These are phyloP conservation scores for Colletotrichum sublineola DNA, from an alignment of 2,329 filamentous ascomycete genomes.

Conservation along the genomic window DNA sequence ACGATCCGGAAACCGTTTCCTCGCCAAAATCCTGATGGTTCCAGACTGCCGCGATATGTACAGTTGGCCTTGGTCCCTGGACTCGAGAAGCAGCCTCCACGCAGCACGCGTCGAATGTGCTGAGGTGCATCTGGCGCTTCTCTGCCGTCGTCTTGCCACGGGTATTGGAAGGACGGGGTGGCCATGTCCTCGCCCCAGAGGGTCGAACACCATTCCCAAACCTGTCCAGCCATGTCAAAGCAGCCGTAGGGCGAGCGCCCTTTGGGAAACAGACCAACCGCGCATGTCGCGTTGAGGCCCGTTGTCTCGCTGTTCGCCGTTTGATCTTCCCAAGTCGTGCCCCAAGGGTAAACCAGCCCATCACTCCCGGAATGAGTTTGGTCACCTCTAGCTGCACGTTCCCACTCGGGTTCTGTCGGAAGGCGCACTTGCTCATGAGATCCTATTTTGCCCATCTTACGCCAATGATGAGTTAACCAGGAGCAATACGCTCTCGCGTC, in stretches of 20 bases:
- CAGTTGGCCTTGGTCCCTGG: slow-evolving; percentile 27
- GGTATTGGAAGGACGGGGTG: slow-evolving; percentile 13
- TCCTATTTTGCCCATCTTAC: not conserved
- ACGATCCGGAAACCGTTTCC: slow-evolving; percentile 26
- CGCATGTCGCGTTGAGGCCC: slow-evolving; percentile 4
- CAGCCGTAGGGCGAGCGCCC: slow-evolving; percentile 22
- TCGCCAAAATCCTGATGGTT: slow-evolving; percentile 23
- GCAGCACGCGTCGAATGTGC: not conserved
- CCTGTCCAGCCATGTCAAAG: slow-evolving; percentile 24
- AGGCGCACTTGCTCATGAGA: slow-evolving; percentile 8
- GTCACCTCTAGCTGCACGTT: slow-evolving; percentile 18
- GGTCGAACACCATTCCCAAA: slow-evolving; percentile 35
- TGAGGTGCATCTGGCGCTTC: not conserved
- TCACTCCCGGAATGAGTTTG: not conserved
- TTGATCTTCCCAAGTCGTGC: not conserved
- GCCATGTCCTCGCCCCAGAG: slow-evolving; percentile 32
- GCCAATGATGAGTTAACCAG: slow-evolving; percentile 23
- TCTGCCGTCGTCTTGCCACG: slow-evolving; percentile 11
- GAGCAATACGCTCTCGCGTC: slow-evolving; percentile 22
- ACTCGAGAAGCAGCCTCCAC: slow-evolving; percentile 20
- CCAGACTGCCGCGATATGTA: slow-evolving; percentile 29
- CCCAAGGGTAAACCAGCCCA: slow-evolving; percentile 13
- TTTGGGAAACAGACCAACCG: slow-evolving; percentile 22
- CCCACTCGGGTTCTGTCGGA: slow-evolving; percentile 22
- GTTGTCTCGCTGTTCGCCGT: slow-evolving; percentile 9